Percentiles rank a stretch among this genome's conserved stretches.
These are phyloP conservation scores for Clarireedia monteithiana DNA, from an alignment of 2,329 filamentous ascomycete species.

Conservation along the genomic window DNA sequence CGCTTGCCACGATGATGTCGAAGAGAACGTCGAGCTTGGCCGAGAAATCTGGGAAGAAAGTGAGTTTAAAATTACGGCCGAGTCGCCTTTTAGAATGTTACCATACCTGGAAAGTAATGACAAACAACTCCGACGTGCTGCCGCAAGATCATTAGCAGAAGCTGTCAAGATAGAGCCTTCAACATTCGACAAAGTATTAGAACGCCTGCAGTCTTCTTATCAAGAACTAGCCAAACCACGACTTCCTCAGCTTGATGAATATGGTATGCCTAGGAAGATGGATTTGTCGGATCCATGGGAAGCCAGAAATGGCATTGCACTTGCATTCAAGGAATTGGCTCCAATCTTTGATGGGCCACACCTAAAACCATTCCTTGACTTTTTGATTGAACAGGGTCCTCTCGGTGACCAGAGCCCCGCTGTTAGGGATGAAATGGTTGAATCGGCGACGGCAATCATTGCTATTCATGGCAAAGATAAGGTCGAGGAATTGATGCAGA, in stretches of 20 bases:
- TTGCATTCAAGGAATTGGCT: conserved; percentile 78
- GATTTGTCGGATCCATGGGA: conserved; percentile 90
- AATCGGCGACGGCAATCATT: conserved; percentile 77
- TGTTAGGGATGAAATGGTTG: conserved; percentile 85
- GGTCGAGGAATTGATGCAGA: conserved; percentile 84
- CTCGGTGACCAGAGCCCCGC: conserved; percentile 72
- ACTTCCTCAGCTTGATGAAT: conserved; percentile 79
- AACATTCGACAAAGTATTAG: conserved; percentile 54
- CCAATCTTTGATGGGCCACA: conserved; percentile 58
- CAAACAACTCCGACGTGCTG: conserved; percentile 72
- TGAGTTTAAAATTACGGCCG: conserved; percentile 59
- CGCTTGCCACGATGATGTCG: conserved; percentile 81
- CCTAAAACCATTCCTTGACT: conserved; percentile 72
- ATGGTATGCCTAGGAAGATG: conserved; percentile 87
- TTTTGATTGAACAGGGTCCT: conserved; percentile 78
- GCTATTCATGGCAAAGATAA: conserved; percentile 71
- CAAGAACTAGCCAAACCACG: conserved; percentile 72
- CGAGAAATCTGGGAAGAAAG: conserved; percentile 94
- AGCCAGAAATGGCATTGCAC: conserved; percentile 77
- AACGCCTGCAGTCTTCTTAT: conserved; percentile 63
- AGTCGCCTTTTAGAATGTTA: conserved; percentile 60
- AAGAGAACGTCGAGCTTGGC: conserved; percentile 78
- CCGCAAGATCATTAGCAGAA: conserved; percentile 73
- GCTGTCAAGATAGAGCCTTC: conserved; percentile 54
- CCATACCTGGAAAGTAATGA: conserved; percentile 77